These are phyloP conservation scores for Leptomonas seymouri DNA, from an alignment of 208 protist genomes.

Conservation along the genomic window DNA sequence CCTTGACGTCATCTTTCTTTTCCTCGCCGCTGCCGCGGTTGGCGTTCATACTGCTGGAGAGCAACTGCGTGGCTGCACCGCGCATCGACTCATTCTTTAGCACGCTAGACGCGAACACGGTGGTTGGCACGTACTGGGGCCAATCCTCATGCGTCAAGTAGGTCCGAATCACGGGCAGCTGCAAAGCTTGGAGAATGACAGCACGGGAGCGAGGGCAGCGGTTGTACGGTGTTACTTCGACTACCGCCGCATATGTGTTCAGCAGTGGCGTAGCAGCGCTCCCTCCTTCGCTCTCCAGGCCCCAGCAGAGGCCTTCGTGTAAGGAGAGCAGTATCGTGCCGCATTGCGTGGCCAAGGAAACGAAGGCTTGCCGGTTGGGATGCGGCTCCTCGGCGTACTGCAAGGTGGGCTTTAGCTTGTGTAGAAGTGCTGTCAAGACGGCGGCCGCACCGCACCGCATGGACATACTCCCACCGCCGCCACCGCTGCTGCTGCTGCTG, in stretches of 20 bases:
- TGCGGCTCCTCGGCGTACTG: slow-evolving; percentile 80
- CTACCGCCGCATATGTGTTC: slow-evolving; percentile 42
- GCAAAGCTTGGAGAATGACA: slow-evolving; percentile 43
- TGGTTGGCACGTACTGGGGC: slow-evolving; percentile 32
- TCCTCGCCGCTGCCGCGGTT: neutral
- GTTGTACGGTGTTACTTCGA: slow-evolving; percentile 71
- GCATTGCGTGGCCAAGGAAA: slow-evolving; percentile 65
- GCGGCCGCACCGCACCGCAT: slow-evolving; percentile 47
- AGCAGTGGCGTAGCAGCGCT: slow-evolving; percentile 30
- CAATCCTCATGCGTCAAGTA: slow-evolving; percentile 28
- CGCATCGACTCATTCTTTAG: slow-evolving; percentile 45
- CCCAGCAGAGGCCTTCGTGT: slow-evolving; percentile 68
- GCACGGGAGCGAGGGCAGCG: slow-evolving; percentile 59
- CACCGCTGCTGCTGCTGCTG: neutral
- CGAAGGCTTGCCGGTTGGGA: slow-evolving; percentile 59
- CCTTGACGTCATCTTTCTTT: neutral
- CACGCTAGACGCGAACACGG: slow-evolving; percentile 27
- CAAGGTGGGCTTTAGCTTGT: slow-evolving; percentile 60
- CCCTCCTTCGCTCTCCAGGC: slow-evolving; percentile 18
- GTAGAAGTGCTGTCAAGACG: slow-evolving; percentile 44
- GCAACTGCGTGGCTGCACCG: slow-evolving; percentile 18
- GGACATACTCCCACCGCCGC: neutral
- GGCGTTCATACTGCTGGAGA: neutral
- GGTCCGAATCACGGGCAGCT: slow-evolving; percentile 50
- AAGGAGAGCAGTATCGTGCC: slow-evolving; percentile 52